Evolutionary conservation across 768 basidiomycete genomes (phyloP), one percentile per base, ranked within the genome.

Genomic region (Leccinum imitatum): DNA sequence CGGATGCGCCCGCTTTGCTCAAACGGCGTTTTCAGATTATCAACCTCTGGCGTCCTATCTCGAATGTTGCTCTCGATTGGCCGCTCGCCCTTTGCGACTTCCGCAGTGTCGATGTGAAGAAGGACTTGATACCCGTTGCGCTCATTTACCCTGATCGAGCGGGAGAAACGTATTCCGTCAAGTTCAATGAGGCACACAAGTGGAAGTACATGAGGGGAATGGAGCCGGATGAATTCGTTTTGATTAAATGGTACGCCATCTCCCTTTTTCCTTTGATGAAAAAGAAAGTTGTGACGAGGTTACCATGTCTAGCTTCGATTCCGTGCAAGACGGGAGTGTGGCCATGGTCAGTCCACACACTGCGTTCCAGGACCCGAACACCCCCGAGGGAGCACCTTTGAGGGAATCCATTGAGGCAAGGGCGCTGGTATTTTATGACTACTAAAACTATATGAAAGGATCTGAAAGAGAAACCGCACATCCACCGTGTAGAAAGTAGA

Each of bases 1-100:
- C 66, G 50, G 80, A 82, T 44, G 79, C 73, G 0, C 72, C 72
- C 62, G 69, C 35, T 47, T 64, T 82, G 53, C 73, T 82, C 37
- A 67, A 75, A 60, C 68, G 73, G 23, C 80, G 82, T 59, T 83
- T 80, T 69, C 81, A 82, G 63, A 79, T 84, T 61, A 76, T 84
- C 61, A 83, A 83, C 67, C 68, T 84, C 58, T 84, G 83, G 83
- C 76, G 82, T 21, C 82, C 82, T 1, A 81, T 84, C 65, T 65
- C 72, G 17, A 70, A 79, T 59, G 44, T 21, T n/a, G 44, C 44
- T n/a, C 44, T 46, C 44, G 44, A 46, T 46, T 19, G 44, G 44
- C 44, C 44, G 4, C 44, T 46, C 44, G 19, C 44, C 11, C 44
- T 46, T 13, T 46, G 44, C 11, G 44, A 46, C 19, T 46, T 19